Base-by-base conservation (phyloP, 2,329 filamentous ascomycete species). In the Ceratocystis cubensis region DNA sequence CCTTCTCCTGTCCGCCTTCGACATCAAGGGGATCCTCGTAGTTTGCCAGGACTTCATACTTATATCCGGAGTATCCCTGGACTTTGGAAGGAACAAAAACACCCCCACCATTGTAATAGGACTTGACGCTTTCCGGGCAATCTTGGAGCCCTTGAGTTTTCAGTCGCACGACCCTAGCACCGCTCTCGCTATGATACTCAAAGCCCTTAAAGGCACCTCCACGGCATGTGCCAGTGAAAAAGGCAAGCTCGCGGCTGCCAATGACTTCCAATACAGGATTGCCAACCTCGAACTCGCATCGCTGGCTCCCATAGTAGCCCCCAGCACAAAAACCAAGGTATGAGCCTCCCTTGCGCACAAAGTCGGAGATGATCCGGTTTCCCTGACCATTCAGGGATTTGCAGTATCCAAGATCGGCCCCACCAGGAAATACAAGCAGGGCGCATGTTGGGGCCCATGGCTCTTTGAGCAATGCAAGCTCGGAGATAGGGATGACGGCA, bases 251-350 rank as follows among this genome's bases (percentile, higher is more conserved):
- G 48, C 94, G 82, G 59, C 86, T 81, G 0, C 94, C 94, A 33
- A 96, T 78, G 2, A 99, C 93, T 73, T 96, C 90, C 77, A 97
- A 82, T 73, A 69, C 63, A 41, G 71, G 71, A 65, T 94, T 85
- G 1, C 91, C 91, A 13, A 94, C 86, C 76, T 97, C 93, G 70
- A 97, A 99, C 74, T 99, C 94, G 73, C 93, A 96, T 69, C 81
- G 82, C 48, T 81, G 79, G 70, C 82, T 86, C 25, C 88, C 94
- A 72, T 96, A 99, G 76, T 99, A 99, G 10, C 88, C 94, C 4
- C 94, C 94, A 1, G 94, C 94, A 74, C 94, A 99, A 71, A 99
- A 87, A 0, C 94, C 94, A 1, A 99, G 81, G 73, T 94, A 99
- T 0, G 83, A 80, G 17, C 94, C 94, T 33, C 94, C 94, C 37